phyloP scores from a whole-genome alignment of 2,329 filamentous ascomycete genomes.

The Claviceps purpurea region DNA sequence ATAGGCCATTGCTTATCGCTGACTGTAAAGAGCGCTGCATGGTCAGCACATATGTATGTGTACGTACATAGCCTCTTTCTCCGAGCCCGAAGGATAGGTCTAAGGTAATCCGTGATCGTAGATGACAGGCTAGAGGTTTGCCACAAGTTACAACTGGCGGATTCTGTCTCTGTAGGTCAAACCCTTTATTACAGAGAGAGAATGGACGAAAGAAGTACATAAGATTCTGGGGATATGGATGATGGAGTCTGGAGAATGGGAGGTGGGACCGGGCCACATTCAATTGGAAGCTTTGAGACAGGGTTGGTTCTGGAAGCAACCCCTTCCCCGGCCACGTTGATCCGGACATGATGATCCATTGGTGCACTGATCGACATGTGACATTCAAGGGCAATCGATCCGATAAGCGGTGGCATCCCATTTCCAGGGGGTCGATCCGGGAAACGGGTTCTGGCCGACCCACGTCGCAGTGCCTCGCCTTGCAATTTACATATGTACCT shows the following conservation, averaged over 20 bases:
- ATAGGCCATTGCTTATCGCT: conserved; percentile 1
- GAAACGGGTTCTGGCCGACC: background rate
- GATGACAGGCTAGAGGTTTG: too few species aligned
- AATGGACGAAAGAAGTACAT: background rate
- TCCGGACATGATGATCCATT: background rate
- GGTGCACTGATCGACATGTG: background rate
- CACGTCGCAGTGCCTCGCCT: background rate
- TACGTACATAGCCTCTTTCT: background rate
- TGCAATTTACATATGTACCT: too few species aligned
- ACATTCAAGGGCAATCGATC: background rate
- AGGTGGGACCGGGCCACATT: background rate
- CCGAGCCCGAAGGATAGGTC: background rate
- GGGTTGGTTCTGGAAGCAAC: background rate
- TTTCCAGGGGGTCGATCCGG: background rate
- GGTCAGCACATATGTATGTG: background rate
- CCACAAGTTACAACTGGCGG: too few species aligned
- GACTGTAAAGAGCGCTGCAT: background rate
- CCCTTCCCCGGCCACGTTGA: background rate
- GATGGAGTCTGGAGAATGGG: background rate
- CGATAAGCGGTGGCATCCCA: background rate
- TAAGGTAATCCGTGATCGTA: background rate
- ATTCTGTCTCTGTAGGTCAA: background rate
- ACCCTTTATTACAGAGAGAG: background rate
- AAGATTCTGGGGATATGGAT: background rate
- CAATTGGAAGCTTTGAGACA: background rate